Conservation (phyloP, 345 rosid species). For the Cardamine chenopodiifolia region DNA sequence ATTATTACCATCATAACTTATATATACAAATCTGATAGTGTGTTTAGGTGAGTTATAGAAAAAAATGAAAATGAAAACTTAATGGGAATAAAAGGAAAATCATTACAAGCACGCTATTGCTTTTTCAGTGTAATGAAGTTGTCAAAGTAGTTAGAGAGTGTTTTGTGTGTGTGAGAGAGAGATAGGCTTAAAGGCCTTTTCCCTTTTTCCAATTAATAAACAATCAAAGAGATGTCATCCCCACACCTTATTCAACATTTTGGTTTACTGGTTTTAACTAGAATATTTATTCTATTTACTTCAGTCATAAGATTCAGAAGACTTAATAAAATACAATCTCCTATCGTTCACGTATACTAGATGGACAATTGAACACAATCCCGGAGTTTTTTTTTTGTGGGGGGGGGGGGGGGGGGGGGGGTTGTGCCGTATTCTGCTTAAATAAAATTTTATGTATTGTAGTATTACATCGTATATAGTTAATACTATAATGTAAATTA, state of each 20-base stretch:
- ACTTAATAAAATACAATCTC: background rate
- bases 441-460: background rate
- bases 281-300: background rate
- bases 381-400: constrained; percentile 14
- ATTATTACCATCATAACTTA: background rate
- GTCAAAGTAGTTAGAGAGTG: constrained; percentile 45
- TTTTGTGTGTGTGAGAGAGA: constrained; percentile 35
- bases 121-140: constrained; percentile 45
- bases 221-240: constrained; percentile 34
- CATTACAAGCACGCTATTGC: constrained; percentile 28
- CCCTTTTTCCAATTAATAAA: constrained; percentile 30
- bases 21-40: background rate
- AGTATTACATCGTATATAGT: background rate
- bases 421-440: constrained; percentile 3
- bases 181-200: constrained; percentile 17
- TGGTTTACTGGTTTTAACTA: constrained; percentile 16
- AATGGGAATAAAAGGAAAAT: constrained; percentile 19
- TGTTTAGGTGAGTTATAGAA: constrained; percentile 7
- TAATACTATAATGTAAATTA: background rate
- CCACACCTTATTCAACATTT: constrained; percentile 35
- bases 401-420: too few species aligned
- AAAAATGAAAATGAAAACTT: background rate
- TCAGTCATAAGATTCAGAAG: background rate
- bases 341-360: background rate
- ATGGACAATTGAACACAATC: background rate